Base-by-base conservation (phyloP, 2,329 filamentous ascomycete genomes). In the Knoxdaviesia capensis region DNA sequence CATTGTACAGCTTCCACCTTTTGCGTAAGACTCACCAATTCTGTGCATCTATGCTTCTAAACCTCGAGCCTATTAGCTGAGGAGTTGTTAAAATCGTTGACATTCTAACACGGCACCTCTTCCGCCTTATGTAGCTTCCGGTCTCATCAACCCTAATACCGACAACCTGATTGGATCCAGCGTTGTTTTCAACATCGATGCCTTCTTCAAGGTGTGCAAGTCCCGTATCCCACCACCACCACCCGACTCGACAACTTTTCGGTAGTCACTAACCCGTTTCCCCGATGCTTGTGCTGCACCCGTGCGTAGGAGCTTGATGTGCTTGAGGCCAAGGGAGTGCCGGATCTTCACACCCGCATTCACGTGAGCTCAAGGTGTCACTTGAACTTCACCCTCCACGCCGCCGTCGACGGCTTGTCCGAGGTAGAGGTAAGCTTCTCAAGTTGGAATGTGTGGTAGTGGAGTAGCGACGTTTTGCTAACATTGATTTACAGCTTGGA, bases 121-220 rank as follows among this genome's bases (percentile, higher is more conserved):
- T n/a, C n/a, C n/a, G n/a, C n/a, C n/a, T n/a, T n/a, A n/a, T n/a
- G n/a, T n/a, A n/a, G n/a, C 77, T 29, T 80, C 74, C 43, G 82
- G 82, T 45, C 68, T 87, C 46, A 66, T 87, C 49, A 82, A 80
- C 54, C 76, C 79, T 6, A 62, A 63, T 37, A 81, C 72, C 56
- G 66, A 74, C 51, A 87, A 86, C 61, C 63, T 87, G 44, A 79
- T 87, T 54, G 81, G 80, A 45, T 78, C 76, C 40, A 78, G 66
- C 39, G 68, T 72, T 36, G 71, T 82, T 45, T 74, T 83, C 49
- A 71, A 83, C 57, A 66, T 80, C 50, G 51, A 46, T 43, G 52
- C 53, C 38, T 49, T 50, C 45, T 50, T 48, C 45, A 48, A 47
- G 46, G 48, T n/a, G n/a, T n/a, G n/a, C n/a, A n/a, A n/a, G n/a